Percentiles rank a stretch among this genome's conserved stretches.
Conservation (phyloP, 306 rosid genomes). For the Vachellia pachyceras region DNA sequence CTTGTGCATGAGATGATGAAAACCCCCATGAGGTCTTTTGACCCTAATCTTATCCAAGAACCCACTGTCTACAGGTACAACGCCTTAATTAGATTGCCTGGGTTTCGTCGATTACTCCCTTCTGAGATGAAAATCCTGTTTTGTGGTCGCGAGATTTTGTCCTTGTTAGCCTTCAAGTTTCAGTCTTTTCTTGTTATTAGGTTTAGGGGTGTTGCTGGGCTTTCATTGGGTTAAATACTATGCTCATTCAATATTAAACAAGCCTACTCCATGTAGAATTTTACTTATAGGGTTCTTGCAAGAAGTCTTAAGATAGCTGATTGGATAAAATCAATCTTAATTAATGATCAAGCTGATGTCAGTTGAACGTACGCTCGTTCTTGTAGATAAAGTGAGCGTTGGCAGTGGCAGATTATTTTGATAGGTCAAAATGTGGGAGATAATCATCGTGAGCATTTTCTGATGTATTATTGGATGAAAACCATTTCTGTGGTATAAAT, state of each 20-base stretch:
- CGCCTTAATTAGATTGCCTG: neutral
- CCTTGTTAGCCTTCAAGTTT: neutral
- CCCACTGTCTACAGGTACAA: slow-evolving; percentile 79
- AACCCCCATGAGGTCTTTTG: slow-evolving; percentile 88
- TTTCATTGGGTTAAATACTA: neutral
- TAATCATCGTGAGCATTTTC: neutral
- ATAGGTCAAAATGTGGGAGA: neutral
- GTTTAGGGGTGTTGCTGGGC: neutral
- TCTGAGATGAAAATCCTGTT: neutral
- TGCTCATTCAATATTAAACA: neutral
- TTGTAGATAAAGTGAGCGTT: neutral
- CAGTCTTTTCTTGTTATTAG: neutral
- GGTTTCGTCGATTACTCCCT: neutral
- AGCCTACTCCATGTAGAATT: neutral
- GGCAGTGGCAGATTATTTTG: neutral
- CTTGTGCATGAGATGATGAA: slow-evolving; percentile 63
- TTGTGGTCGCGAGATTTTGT: neutral
- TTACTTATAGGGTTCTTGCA: neutral
- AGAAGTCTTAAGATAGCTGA: neutral
- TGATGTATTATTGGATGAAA: neutral
- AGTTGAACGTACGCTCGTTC: neutral
- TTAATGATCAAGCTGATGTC: slow-evolving; percentile 7
- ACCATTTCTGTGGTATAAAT: neutral
- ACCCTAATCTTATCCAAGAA: slow-evolving; percentile 82
- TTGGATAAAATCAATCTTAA: neutral